Evolutionary conservation across 345 rosid species (phyloP), one percentile per base, ranked within the genome.

Genomic region (Eucalyptus microcorys): DNA sequence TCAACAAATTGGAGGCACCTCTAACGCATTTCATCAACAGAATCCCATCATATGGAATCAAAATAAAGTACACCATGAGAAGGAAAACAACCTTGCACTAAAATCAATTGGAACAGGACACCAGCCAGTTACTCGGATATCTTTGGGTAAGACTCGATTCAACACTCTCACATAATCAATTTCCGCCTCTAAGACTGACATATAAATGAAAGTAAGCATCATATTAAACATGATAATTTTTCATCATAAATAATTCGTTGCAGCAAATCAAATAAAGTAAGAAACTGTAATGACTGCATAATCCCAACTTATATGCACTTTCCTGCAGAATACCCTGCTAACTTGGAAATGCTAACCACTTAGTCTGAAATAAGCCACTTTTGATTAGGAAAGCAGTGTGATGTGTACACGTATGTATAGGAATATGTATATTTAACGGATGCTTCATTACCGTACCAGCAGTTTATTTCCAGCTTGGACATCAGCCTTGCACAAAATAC

Each of bases 61-160:
- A 47, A n/a, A 52, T 11, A 87, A 89, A 19, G 52, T 52, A 53
- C 30, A 14, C 42, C 64, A 47, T 55, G 85, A 90, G 91, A 88
- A 34, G 83, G 87, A 45, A 86, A 87, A 81, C 86, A 88, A 97
- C 99, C 99, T 97, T 94, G 99, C 99, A 91, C 94, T 95, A 92
- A 97, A 97, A 93, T 92, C 98, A 89, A 87, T 45, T 90, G 98
- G 95, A 93, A 90, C 95, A 47, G 99, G 97, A 93, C 96, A 94
- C 99, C 99, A 97, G 91, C 99, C 99, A 37, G 94, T 87, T 84
- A 96, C 94, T 89, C 97, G 97, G 89, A 96, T 96, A 92, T 97
- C 99, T 76, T 93, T 93, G 84, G 99, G 99, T 89, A 97, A 97
- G 90, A 91, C 97, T 89, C 98, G 96, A 93, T 97, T 96, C 91